These are phyloP conservation scores for Fusarium albidum DNA, from an alignment of 2,329 filamentous ascomycete species.

Conservation along the genomic window DNA sequence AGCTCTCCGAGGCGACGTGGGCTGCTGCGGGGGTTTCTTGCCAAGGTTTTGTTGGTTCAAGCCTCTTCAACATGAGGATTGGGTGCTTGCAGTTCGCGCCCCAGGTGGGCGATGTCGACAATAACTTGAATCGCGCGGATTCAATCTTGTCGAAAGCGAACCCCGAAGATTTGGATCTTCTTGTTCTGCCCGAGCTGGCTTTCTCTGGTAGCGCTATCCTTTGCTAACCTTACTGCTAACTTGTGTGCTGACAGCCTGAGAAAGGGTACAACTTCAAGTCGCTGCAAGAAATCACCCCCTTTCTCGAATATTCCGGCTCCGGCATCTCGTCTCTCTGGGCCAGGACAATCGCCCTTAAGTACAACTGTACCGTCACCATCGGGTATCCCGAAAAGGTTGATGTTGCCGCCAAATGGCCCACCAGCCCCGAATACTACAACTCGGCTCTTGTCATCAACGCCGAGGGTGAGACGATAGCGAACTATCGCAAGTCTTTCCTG, in stretches of 20 bases:
- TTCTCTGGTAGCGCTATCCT: slow-evolving; percentile 65
- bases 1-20: not conserved
- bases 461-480: slow-evolving; percentile 67
- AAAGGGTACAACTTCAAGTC: slow-evolving; percentile 81
- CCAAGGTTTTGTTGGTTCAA: no score
- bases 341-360: slow-evolving; percentile 68
- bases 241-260: slow-evolving; percentile 5
- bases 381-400: slow-evolving; percentile 79
- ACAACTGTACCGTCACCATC: slow-evolving; percentile 72
- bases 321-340: slow-evolving; percentile 80
- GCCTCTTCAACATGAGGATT: slow-evolving; percentile 64
- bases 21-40: slow-evolving; percentile 14
- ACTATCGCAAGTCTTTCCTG: slow-evolving; percentile 68
- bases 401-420: slow-evolving; percentile 57
- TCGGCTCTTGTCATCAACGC: slow-evolving; percentile 61
- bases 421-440: slow-evolving; percentile 63
- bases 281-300: slow-evolving; percentile 71
- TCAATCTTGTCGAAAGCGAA: slow-evolving; percentile 63
- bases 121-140: slow-evolving; percentile 59
- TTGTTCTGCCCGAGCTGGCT: slow-evolving; percentile 79
- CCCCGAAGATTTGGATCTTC: slow-evolving; percentile 67
- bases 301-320: slow-evolving; percentile 70
- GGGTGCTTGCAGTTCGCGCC: slow-evolving; percentile 78
- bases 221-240: not conserved
- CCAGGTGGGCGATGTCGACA: slow-evolving; percentile 72